Evolutionary conservation across 163 green algal genomes (phyloP).

Genomic region (Scenedesmus sp.): DNA sequence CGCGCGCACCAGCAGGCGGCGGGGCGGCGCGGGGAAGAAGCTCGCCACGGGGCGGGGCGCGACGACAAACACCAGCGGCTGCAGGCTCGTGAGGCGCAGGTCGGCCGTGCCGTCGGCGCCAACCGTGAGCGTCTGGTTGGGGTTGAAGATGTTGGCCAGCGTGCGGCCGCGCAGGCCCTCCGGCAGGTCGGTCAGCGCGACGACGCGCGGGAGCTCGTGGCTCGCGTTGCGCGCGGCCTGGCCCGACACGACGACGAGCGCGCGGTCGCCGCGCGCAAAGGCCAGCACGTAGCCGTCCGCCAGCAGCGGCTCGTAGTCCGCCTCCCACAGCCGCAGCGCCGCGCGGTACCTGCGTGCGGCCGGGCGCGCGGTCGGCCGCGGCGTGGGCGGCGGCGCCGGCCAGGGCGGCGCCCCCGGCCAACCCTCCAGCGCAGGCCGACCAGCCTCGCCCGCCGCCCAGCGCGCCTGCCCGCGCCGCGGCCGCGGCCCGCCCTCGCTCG

Average conservation of each 20-base stretch:
- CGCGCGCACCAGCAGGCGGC: slow-evolving; percentile 8
- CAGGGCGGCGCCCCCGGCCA: too few species aligned
- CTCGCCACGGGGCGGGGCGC: not conserved
- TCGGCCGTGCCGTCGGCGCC: slow-evolving; percentile 20
- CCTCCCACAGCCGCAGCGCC: slow-evolving; percentile 18
- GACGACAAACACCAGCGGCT: slow-evolving; percentile 29
- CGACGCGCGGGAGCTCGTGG: slow-evolving; percentile 11
- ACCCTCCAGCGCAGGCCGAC: too few species aligned
- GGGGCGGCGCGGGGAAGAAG: slow-evolving; percentile 7
- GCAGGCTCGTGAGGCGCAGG: slow-evolving; percentile 14
- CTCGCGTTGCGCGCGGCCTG: not conserved
- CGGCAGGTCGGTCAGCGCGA: slow-evolving; percentile 11
- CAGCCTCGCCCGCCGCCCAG: not conserved
- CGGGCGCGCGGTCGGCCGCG: too few species aligned
- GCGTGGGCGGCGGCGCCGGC: too few species aligned
- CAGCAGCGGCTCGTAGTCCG: slow-evolving; percentile 16
- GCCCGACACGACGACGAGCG: slow-evolving; percentile 22
- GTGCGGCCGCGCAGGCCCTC: slow-evolving; percentile 7
- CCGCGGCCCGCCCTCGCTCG: not conserved
- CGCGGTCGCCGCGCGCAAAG: slow-evolving; percentile 10
- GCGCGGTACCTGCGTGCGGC: slow-evolving; percentile 21
- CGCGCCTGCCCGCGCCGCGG: not conserved
- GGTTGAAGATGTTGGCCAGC: slow-evolving; percentile 36
- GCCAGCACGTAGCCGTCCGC: slow-evolving; percentile 20
- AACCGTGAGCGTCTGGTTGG: slow-evolving; percentile 16